Base-by-base conservation (phyloP, 2,329 filamentous ascomycete genomes). In the Fusarium sp. region DNA sequence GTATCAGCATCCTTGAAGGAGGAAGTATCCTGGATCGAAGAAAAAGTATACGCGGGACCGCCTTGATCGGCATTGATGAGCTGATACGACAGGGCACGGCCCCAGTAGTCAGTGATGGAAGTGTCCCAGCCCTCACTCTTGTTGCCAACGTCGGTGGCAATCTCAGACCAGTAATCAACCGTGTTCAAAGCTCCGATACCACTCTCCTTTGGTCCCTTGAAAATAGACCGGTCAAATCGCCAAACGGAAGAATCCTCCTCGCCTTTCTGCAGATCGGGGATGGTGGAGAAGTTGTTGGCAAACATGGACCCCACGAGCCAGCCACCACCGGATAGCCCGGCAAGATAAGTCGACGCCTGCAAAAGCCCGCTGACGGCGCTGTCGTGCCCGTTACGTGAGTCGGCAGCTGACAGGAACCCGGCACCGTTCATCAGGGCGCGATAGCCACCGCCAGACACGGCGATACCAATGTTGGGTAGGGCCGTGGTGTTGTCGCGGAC, bases 41-140 rank as follows among this genome's bases (percentile, higher is more conserved):
- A 96, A 83, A 92, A 97, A 4, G 94, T 97, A 78, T 92, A 94
- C 17, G 85, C 87, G 8, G 92, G 89, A 1, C 93, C 94, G 35
- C 94, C 95, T 67, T 92, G 82, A 1, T 86, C 86, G 6, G 89
- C 92, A 79, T 95, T 92, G 79, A 97, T 88, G 51, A 98, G 88
- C 83, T 97, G 94, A 82, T 92, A 96, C 2, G 91, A 92, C 24
- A 97, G 87, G 24, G 92, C 93, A 64, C 94, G 92, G 31, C 93
- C 93, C 92, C 94, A 97, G 80, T 94, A 94, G 83, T 98, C 95
- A 0, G 95, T 97, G 68, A 97, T 87, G 11, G 93, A 92, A 74
- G 73, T 80, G 84, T 61, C 82, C 83, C 64, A 66, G 12, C 80
- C 80, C 10, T 80, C 72, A 3, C 73, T 69, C 77, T 85, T 85